These are phyloP conservation scores for Sphagnurus paluster DNA, from an alignment of 1,284 basidiomycete genomes.

Conservation along the genomic window DNA sequence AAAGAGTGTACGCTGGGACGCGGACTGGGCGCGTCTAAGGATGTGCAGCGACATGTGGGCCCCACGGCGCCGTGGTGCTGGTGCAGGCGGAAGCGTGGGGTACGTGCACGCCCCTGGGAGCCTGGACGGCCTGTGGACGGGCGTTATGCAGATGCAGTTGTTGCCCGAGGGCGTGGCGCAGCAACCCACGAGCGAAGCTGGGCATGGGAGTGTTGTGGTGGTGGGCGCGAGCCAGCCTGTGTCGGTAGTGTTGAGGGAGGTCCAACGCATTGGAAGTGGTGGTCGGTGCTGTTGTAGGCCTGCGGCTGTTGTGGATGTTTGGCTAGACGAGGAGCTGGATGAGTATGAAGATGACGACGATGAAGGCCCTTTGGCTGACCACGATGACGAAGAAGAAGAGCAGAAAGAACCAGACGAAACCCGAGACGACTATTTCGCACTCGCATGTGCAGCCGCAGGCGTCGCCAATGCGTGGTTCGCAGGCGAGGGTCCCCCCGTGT, in stretches of 20 bases:
- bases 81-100: conserved; percentile 41
- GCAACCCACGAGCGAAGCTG: background rate
- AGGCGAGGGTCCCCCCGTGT: conserved; percentile 11
- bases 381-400: background rate
- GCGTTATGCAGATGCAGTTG: conserved; percentile 58
- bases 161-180: conserved; percentile 22
- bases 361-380: too few relatives aligned
- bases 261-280: too few relatives aligned
- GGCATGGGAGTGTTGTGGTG: background rate
- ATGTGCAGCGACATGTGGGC: conserved; percentile 44
- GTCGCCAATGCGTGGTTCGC: conserved; percentile 60
- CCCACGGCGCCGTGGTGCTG: too few relatives aligned
- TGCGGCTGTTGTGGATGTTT: too few relatives aligned
- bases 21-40: conserved; percentile 56
- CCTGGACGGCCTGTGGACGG: conserved; percentile 59
- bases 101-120: conserved; percentile 50
- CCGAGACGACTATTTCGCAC: background rate
- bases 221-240: too few relatives aligned
- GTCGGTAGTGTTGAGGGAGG: too few relatives aligned
- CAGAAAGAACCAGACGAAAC: conserved; percentile 7
- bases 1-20: conserved; percentile 50
- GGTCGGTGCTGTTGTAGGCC: too few relatives aligned
- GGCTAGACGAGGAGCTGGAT: background rate
- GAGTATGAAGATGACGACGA: too few relatives aligned
- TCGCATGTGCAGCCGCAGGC: conserved; percentile 26